Base-by-base conservation (phyloP, 1,139 yeast species). In the Yamadazyma pseudoaaseri region DNA sequence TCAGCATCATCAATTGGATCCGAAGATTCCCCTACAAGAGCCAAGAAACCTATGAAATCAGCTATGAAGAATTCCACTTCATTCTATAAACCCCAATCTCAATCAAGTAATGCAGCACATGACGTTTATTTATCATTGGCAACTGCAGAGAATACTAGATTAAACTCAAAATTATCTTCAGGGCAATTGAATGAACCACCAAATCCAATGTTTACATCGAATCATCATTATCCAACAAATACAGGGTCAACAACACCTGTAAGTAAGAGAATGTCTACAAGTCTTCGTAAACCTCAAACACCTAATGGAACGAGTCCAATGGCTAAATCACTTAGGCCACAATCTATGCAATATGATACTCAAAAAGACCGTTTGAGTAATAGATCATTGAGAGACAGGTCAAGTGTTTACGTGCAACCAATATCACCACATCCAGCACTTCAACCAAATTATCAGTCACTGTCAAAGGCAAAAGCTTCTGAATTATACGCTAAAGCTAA, bases 121-220 rank as follows among this genome's bases (percentile, higher is more conserved):
- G 75, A 73, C 42, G 89, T 84, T 0, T 81, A 82, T 46, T 54
- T 81, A 31, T 79, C 86, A 0, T 58, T 81, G 35, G 73, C 89
- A 1, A 83, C 94, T 0, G 89, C 90, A 1, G 89, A 83, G 51
- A 83, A 83, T 54, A 83, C 94, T 0, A 68, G 89, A 39, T 51
- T 81, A 37, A 83, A 83, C 54, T 82, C 89, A 1, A 74, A 77
- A 52, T 53, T 77, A 30, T 68, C 80, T 5, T 52, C 73, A 0
- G 55, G 67, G 3, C 63, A 62, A 31, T 53, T 65, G 42, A 45
- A 41, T 17, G 64, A 56, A 11, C 16, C 17, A 25, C 36, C 44
- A 5, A 41, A 35, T 21, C 32, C 35, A 18, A 26, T 21, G 25
- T 34, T 28, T 27, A 15, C 24, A 25, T 44, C 38, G 23, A 47